Evolutionary conservation across 441 rosid species (phyloP).

Genomic region (Populus hybrid): DNA sequence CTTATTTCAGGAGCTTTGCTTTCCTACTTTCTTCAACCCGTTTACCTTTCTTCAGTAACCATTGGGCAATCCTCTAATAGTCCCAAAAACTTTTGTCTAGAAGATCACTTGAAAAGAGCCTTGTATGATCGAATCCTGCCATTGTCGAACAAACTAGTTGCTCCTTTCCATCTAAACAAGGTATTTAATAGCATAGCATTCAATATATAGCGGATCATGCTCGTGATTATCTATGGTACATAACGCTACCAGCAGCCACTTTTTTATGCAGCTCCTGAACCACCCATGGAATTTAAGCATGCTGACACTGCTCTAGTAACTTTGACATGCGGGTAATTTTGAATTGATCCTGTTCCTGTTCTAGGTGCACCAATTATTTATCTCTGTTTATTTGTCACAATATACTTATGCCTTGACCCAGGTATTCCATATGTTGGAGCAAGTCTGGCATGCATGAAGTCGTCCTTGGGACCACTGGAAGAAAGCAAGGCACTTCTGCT

Average conservation of each 20-base stretch:
- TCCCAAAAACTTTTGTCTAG: slow-evolving; percentile 37
- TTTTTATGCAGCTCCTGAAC: slow-evolving; percentile 57
- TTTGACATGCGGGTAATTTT: slow-evolving; percentile 82
- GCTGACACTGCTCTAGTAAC: slow-evolving; percentile 71
- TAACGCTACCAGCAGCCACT: slow-evolving; percentile 52
- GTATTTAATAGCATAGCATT: slow-evolving; percentile 36
- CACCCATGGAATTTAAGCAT: slow-evolving; percentile 82
- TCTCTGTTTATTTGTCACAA: slow-evolving; percentile 9
- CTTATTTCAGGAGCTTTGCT: slow-evolving; percentile 74
- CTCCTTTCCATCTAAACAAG: slow-evolving; percentile 56
- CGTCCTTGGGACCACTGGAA: slow-evolving; percentile 86
- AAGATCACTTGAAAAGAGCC: slow-evolving; percentile 49
- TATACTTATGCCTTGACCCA: slow-evolving; percentile 26
- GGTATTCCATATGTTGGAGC: slow-evolving; percentile 91
- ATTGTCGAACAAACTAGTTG: slow-evolving; percentile 35
- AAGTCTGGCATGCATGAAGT: slow-evolving; percentile 85
- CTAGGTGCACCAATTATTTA: slow-evolving; percentile 11
- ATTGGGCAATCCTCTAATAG: slow-evolving; percentile 54
- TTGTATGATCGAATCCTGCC: slow-evolving; percentile 51
- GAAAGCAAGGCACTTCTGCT: slow-evolving; percentile 91
- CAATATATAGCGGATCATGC: slow-evolving; percentile 3
- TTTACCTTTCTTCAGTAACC: slow-evolving; percentile 70
- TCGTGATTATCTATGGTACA: slow-evolving; percentile 11
- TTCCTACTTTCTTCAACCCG: slow-evolving; percentile 62
- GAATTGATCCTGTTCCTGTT: slow-evolving; percentile 11